Base-by-base conservation (phyloP, 352 stramenopile species). In the Globisporangium cederbergense region DNA sequence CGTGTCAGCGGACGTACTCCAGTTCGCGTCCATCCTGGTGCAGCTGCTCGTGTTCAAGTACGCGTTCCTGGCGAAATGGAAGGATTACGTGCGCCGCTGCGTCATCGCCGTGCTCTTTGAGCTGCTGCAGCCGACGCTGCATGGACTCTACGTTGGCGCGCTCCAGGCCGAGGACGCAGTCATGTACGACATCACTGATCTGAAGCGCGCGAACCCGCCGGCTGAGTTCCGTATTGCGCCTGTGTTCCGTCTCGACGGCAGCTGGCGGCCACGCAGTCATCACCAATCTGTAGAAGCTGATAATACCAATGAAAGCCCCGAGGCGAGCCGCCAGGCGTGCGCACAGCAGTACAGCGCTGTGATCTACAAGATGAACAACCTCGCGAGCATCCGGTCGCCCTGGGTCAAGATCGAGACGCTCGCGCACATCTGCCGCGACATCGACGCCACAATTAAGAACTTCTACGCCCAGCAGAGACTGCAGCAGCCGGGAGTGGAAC, bases 1-100 rank as follows among this genome's bases (percentile, higher is more conserved):
- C 16, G 68, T 78, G 0, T 77, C 77, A 1, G 73, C 77, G 0
- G 80, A 91, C 54, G 72, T 89, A 38, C 72, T 76, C 7, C 74
- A 83, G 53, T 86, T 89, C 58, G 65, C 70, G 1, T 69, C 66
- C 0, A 78, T 91, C 54, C 65, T 89, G 25, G 64, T 73, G 2
- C 82, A 89, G 56, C 69, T 91, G 11, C 61, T 89, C 30, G 32
- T 78, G 40, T 87, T 79, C 64, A 91, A 86, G 60, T 87, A 89
- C 64, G 46, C 71, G 0, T 67, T 76, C 16, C 61, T 75, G 9
- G 46, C 58, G 10, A 60, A 55, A 42, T 68, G 58, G 16, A 70
- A 68, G 1, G 20, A 64, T 9, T 45, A 72, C 16, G 66, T 89
- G 20, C 68, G 78, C 1, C 71, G 76, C n/a, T 77, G 71, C 14